phyloP scores from a whole-genome alignment of 2,329 filamentous ascomycete species.

The Sporothrix humicola region DNA sequence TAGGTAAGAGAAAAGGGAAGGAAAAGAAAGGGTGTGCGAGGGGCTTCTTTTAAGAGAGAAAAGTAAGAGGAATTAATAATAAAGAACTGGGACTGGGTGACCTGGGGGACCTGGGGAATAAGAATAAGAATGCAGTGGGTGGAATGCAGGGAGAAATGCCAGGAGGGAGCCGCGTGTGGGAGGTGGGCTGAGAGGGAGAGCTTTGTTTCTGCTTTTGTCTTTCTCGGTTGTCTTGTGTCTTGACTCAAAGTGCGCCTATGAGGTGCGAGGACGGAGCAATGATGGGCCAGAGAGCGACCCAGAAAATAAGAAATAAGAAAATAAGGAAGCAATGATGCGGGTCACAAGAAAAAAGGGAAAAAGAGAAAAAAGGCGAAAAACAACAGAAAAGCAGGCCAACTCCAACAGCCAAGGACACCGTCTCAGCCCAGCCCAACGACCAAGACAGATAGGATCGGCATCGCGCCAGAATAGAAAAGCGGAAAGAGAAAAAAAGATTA shows the following conservation, averaged over 20 bases:
- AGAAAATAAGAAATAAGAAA: neutral
- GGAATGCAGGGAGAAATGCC: neutral
- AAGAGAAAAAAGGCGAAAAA: neutral
- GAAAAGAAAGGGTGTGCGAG: conserved; percentile 3
- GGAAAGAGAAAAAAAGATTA: neutral
- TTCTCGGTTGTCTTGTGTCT: too few relatives aligned
- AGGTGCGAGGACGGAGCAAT: conserved; percentile 19
- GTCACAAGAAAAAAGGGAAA: neutral
- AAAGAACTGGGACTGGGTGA: neutral
- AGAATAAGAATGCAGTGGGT: neutral
- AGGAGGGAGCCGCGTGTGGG: conserved; percentile 1
- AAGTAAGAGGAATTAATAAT: neutral
- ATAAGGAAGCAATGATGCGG: neutral
- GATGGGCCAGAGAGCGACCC: neutral
- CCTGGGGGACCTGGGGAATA: conserved; percentile 7
- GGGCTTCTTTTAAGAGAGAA: neutral
- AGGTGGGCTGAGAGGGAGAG: neutral
- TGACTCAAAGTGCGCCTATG: neutral
- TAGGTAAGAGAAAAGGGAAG: neutral
- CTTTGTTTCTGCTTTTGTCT: neutral
- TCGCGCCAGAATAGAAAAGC: neutral
- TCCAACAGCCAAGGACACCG: neutral
- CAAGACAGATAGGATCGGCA: conserved; percentile 18
- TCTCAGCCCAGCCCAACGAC: neutral
- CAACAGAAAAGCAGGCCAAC: neutral